phyloP scores from a whole-genome alignment of 495 filamentous ascomycete genomes.

The Neurospora terricola region DNA sequence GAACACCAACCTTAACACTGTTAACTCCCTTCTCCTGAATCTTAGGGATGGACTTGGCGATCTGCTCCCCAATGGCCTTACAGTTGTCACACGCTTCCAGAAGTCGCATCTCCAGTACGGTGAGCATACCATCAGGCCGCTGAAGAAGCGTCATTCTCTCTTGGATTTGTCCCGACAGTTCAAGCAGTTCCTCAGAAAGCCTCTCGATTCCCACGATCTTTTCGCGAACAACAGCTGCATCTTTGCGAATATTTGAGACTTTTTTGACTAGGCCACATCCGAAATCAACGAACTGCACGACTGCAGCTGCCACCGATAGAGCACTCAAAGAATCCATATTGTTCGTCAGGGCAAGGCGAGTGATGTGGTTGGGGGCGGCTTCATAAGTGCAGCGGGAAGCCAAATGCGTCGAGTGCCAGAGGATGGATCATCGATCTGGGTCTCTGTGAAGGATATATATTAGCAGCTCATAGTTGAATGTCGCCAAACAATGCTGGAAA shows the following conservation, averaged over 20 bases:
- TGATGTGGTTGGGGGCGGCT: neutral
- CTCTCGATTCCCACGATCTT: neutral
- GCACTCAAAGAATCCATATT: constrained; percentile 7
- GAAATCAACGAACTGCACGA: neutral
- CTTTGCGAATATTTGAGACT: neutral
- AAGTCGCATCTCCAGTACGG: neutral
- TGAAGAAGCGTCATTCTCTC: neutral
- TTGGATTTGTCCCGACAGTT: neutral
- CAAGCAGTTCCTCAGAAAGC: neutral
- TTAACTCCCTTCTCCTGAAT: neutral
- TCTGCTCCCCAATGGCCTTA: neutral
- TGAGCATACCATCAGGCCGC: neutral
- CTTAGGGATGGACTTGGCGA: neutral
- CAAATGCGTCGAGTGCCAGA: neutral
- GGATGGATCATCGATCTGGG: neutral
- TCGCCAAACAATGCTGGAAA: neutral
- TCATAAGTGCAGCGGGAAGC: neutral
- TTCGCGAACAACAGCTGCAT: neutral
- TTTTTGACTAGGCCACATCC: neutral
- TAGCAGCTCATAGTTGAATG: neutral
- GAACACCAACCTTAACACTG: neutral
- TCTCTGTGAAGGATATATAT: neutral
- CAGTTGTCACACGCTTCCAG: neutral
- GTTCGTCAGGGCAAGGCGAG: neutral
- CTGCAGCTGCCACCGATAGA: constrained; percentile 1